A percentile compares a stretch with the other conserved stretches of the same genome.
Conservation (phyloP, 1,284 basidiomycete genomes). For the Austropuccinia psidii region DNA sequence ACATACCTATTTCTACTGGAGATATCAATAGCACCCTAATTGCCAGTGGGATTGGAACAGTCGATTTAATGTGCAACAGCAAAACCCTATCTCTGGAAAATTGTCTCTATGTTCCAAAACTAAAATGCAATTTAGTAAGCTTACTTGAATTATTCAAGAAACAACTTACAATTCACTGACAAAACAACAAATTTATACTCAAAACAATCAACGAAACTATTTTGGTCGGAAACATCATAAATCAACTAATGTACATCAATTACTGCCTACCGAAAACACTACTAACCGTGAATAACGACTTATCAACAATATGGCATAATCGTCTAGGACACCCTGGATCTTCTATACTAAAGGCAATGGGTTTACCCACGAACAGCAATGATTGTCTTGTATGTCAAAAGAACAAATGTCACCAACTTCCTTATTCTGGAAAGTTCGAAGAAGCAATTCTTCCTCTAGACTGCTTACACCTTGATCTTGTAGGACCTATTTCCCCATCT, state of each 20-base stretch:
- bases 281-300: too few relatives aligned
- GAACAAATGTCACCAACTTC: too few relatives aligned
- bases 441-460: background rate
- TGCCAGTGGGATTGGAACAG: background rate
- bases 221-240: too few relatives aligned
- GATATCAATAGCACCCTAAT: background rate
- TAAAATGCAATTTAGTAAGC: background rate
- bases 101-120: background rate
- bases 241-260: too few relatives aligned
- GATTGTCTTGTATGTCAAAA: too few relatives aligned
- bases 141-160: background rate
- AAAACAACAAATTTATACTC: too few relatives aligned
- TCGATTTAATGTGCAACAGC: background rate
- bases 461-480: background rate
- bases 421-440: background rate
- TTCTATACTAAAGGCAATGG: too few relatives aligned
- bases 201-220: too few relatives aligned
- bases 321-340: too few relatives aligned
- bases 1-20: background rate
- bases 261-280: too few relatives aligned
- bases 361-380: too few relatives aligned
- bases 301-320: too few relatives aligned
- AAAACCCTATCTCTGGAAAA: background rate
- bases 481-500: background rate
- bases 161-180: background rate